Conservation (phyloP, 306 rosid species). For the Mimosa bimucronata region DNA sequence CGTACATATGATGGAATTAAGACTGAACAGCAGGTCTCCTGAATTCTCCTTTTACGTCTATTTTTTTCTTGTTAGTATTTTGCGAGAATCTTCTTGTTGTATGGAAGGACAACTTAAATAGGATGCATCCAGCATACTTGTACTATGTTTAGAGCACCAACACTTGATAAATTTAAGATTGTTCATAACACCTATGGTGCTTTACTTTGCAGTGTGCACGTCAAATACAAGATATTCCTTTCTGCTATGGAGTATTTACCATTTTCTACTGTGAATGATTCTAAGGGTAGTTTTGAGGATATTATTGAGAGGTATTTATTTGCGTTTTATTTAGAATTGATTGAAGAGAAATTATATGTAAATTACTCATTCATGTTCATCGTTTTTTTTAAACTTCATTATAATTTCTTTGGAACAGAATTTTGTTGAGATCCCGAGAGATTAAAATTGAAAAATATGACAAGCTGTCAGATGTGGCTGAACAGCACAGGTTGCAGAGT, state of each 20-base stretch:
- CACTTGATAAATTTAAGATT: not conserved
- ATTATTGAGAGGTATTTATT: slow-evolving; percentile 76
- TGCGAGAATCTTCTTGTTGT: not conserved
- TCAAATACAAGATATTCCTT: slow-evolving; percentile 89
- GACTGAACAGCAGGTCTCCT: slow-evolving; percentile 85
- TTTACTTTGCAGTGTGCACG: slow-evolving; percentile 67
- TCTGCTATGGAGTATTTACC: slow-evolving; percentile 94
- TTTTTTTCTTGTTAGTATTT: not conserved
- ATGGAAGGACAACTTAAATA: not conserved
- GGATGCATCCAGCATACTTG: not conserved
- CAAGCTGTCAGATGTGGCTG: slow-evolving; percentile 73
- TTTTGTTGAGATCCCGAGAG: slow-evolving; percentile 91
- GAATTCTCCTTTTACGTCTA: slow-evolving; percentile 22
- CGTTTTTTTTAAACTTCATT: slow-evolving; percentile 8
- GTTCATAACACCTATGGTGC: slow-evolving; percentile 31
- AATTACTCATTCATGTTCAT: slow-evolving; percentile 4
- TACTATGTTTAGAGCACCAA: not conserved
- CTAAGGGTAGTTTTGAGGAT: slow-evolving; percentile 94
- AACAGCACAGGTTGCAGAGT: slow-evolving; percentile 89
- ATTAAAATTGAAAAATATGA: slow-evolving; percentile 67
- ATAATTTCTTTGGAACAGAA: slow-evolving; percentile 60
- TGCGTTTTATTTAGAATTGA: slow-evolving; percentile 19
- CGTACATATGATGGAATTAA: slow-evolving; percentile 96
- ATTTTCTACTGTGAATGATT: slow-evolving; percentile 70
- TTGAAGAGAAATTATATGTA: slow-evolving; percentile 10